Evolutionary conservation across 352 stramenopile genomes (phyloP).

Genomic region (Phytophthora brassicae): DNA sequence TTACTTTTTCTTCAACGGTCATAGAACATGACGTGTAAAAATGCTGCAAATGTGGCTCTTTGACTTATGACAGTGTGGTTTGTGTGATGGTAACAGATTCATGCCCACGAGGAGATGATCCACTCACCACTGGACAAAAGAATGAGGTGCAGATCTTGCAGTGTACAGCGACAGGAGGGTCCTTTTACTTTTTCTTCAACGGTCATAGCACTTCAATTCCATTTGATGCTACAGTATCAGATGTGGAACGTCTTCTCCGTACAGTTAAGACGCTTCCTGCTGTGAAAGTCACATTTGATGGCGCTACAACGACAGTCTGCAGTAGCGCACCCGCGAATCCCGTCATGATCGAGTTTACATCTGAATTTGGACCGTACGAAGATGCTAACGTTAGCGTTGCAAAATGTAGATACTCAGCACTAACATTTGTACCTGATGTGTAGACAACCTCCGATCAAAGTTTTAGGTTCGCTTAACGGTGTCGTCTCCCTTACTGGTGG

Average conservation of each 20-base stretch:
- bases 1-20: conserved; percentile 62
- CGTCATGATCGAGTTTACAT: conserved; percentile 65
- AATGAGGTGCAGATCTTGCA: conserved; percentile 85
- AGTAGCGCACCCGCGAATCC: conserved; percentile 42
- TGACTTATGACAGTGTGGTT: neutral
- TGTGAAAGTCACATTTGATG: conserved; percentile 57
- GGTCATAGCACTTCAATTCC: conserved; percentile 52
- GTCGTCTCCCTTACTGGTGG: conserved; percentile 44
- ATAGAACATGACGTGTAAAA: no score
- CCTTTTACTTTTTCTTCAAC: conserved; percentile 72
- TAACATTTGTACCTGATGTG: conserved; percentile 19
- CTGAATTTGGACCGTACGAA: conserved; percentile 60
- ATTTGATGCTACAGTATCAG: conserved; percentile 46
- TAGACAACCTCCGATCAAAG: conserved; percentile 69
- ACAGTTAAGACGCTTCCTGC: conserved; percentile 31
- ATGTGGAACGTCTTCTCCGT: conserved; percentile 59
- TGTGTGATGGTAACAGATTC: conserved; percentile 33
- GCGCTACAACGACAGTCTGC: conserved; percentile 39
- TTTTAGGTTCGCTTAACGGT: conserved; percentile 41
- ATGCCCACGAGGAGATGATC: conserved; percentile 88
- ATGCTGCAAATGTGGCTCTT: no score
- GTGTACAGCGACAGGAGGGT: conserved; percentile 71
- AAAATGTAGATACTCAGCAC: neutral
- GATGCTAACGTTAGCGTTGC: neutral
- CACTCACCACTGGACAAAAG: conserved; percentile 76